phyloP scores from a whole-genome alignment of 2,329 filamentous ascomycete genomes.

The Stemphylium vesicarium region DNA sequence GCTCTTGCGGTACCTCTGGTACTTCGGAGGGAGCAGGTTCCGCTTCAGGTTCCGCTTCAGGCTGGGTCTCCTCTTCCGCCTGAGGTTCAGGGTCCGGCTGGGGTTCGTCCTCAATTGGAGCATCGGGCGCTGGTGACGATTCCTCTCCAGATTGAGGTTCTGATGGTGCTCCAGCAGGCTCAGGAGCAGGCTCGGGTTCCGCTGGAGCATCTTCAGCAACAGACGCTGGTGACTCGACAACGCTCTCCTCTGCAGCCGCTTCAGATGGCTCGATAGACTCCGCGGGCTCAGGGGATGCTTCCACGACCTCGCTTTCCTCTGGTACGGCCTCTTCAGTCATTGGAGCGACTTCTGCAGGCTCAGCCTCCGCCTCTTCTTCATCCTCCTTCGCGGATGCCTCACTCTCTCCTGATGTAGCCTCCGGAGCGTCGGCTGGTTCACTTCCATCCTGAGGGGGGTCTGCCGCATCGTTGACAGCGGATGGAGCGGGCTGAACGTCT shows the following conservation, averaged over 20 bases:
- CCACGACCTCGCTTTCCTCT: background rate
- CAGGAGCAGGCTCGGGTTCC: background rate
- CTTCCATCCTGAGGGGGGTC: background rate
- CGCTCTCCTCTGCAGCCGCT: background rate
- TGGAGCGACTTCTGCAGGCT: background rate
- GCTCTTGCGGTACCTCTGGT: background rate
- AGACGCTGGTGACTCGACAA: background rate
- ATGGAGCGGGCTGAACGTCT: background rate
- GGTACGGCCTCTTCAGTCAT: background rate
- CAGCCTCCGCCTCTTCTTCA: slow-evolving; percentile 2
- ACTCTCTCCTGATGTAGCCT: background rate
- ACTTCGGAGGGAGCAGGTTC: background rate
- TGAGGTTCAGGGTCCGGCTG: slow-evolving; percentile 1
- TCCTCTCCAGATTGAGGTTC: slow-evolving; percentile 5
- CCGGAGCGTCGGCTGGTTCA: background rate
- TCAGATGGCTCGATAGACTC: background rate
- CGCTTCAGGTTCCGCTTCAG: background rate
- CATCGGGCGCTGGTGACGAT: background rate
- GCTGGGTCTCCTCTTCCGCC: background rate
- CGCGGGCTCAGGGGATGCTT: background rate
- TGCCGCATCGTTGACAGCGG: background rate
- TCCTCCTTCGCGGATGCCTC: slow-evolving; percentile 1
- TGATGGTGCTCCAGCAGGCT: background rate
- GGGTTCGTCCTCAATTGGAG: slow-evolving; percentile 2
- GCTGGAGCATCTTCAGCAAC: background rate